A percentile compares a stretch with the other conserved stretches of the same genome.
These are phyloP conservation scores for Macrophomina pseudophaseolina DNA, from an alignment of 2,329 filamentous ascomycete genomes.

Conservation along the genomic window DNA sequence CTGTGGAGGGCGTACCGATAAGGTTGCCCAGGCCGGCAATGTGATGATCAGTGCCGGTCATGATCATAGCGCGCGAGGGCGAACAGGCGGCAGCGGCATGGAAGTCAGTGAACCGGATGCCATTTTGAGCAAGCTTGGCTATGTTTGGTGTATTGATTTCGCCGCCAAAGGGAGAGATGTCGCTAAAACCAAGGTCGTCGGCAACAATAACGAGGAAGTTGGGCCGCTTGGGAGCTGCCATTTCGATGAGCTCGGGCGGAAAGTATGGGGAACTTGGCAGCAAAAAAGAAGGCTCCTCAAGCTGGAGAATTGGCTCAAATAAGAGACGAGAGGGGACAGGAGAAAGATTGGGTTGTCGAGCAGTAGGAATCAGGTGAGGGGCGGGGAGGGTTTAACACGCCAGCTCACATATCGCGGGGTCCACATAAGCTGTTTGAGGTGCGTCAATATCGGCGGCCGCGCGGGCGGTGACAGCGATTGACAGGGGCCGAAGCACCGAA, in stretches of 20 bases:
- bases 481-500: slow-evolving; percentile 1
- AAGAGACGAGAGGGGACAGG: background rate
- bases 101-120: slow-evolving; percentile 67
- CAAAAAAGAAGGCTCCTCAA: background rate
- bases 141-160: slow-evolving; percentile 67
- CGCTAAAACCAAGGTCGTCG: slow-evolving; percentile 66
- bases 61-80: slow-evolving; percentile 68
- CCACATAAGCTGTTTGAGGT: slow-evolving; percentile 17
- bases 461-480: slow-evolving; percentile 14
- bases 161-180: slow-evolving; percentile 63
- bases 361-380: background rate
- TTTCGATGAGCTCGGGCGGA: background rate
- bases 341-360: background rate
- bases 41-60: slow-evolving; percentile 68
- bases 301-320: background rate
- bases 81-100: slow-evolving; percentile 70
- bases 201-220: slow-evolving; percentile 66
- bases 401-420: slow-evolving; percentile 13
- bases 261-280: background rate
- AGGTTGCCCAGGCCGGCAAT: slow-evolving; percentile 61
- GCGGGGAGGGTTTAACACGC: slow-evolving; percentile 14
- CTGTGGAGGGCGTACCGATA: slow-evolving; percentile 3
- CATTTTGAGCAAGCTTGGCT: slow-evolving; percentile 53
- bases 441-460: slow-evolving; percentile 9
- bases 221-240: slow-evolving; percentile 50